Base-by-base conservation (phyloP, 495 filamentous ascomycete genomes). In the Penicillium bialowiezense region DNA sequence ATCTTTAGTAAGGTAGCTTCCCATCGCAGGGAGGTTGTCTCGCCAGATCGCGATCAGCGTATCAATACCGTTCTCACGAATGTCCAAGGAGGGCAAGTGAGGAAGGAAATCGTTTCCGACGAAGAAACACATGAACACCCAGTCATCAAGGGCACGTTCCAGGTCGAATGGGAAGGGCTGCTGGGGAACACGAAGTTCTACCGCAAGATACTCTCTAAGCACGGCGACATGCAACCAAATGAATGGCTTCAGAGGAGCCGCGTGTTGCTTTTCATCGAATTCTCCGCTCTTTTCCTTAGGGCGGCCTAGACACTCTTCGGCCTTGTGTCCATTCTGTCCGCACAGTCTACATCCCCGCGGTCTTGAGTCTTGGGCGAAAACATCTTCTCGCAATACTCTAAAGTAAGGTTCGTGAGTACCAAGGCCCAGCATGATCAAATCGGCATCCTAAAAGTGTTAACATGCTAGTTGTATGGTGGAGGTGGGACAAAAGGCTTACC, bases 81-180 rank as follows among this genome's bases (percentile, higher is more conserved):
- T 97, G 67, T 97, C 93, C 48, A 99, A 77, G 63, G 91, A 95
- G 18, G 93, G 93, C 48, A 99, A 72, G 75, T 99, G 93, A 37
- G 93, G 93, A 56, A 99, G 74, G 72, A 99, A 99, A 75, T 99
- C 95, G 65, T 99, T 99, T 56, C 93, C 93, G 50, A 99, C 93
- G 65, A 99, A 99, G 71, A 95, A 99, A 74, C 93, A 99, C 92
- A 99, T 96, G 69, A 99, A 99, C 13, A 99, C 90, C 93, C 95
- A 97, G 68, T 99, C 93, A 73, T 99, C 93, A 45, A 99, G 76
- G n/a, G 95, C 93, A 55, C 93, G 81, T 64, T 99, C 93, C 23
- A 97, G 74, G 65, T 99, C 90, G 60, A 89, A 89, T 55, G 82
- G 83, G 53, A 90, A 89, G 37, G 85, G 83, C 41, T 90, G 89